phyloP scores from a whole-genome alignment of 805 yeast genomes.

The Candida andamanensis region DNA sequence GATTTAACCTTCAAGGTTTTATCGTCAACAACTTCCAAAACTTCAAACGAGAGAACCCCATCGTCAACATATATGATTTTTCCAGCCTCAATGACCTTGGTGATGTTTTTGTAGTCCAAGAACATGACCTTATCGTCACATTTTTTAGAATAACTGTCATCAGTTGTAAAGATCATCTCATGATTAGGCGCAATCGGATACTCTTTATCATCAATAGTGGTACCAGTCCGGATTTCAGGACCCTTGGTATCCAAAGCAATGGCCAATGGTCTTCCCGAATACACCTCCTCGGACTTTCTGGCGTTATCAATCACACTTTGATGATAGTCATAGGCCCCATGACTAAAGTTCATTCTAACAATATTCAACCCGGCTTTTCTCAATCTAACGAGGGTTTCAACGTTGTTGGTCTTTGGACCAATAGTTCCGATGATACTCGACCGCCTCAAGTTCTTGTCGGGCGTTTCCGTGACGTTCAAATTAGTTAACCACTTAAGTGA shows the following conservation, averaged over 20 bases:
- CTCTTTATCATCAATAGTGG: constrained; percentile 75
- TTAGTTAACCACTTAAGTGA: constrained; percentile 76
- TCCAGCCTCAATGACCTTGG: constrained; percentile 86
- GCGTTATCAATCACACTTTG: constrained; percentile 95
- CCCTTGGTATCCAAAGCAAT: constrained; percentile 99
- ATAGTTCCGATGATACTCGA: constrained; percentile 97
- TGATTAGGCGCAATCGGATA: constrained; percentile 80
- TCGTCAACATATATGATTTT: constrained; percentile 93
- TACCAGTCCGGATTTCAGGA: constrained; percentile 99
- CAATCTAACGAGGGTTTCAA: constrained; percentile 75
- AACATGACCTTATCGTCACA: constrained; percentile 81
- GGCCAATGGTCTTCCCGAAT: constrained; percentile 94
- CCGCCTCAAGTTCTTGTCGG: constrained; percentile 80
- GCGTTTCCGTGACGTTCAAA: constrained; percentile 67
- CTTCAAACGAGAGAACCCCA: constrained; percentile 96
- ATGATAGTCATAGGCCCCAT: constrained; percentile 97
- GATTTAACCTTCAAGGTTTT: constrained; percentile 81
- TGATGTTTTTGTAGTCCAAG: constrained; percentile 93
- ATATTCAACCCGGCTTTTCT: constrained; percentile 97
- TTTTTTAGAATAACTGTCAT: constrained; percentile 64
- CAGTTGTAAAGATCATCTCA: constrained; percentile 91
- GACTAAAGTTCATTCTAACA: constrained; percentile 98
- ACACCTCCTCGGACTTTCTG: constrained; percentile 84
- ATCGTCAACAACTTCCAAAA: constrained; percentile 73
- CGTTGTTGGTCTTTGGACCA: constrained; percentile 95